These are phyloP conservation scores for Petunia hybrid DNA, from an alignment of 305 asterid species.

Conservation along the genomic window DNA sequence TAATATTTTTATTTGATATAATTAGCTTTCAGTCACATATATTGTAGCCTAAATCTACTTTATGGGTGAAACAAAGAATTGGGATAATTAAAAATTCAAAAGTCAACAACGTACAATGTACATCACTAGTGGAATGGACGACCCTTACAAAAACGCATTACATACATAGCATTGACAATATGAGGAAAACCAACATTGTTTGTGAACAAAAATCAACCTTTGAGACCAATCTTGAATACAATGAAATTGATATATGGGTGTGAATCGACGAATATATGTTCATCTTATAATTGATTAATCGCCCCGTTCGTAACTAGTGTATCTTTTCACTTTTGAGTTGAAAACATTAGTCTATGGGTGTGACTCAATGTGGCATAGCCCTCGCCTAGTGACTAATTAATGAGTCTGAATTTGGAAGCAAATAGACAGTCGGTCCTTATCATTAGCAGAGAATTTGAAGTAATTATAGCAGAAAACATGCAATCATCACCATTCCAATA, in stretches of 20 bases:
- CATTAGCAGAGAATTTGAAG: slow-evolving; percentile 40
- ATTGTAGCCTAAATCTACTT: not conserved
- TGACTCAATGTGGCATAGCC: slow-evolving; percentile 6
- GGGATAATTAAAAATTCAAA: no score
- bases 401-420: slow-evolving; percentile 38
- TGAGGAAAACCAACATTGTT: no score
- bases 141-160: no score
- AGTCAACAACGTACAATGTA: no score
- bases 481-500: slow-evolving; percentile 31
- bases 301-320: not conserved
- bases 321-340: slow-evolving; percentile 12
- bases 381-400: not conserved
- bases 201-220: no score
- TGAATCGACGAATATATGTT: no score
- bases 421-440: slow-evolving; percentile 39
- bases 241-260: no score
- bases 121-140: no score
- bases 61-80: not conserved
- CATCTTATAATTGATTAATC: not conserved
- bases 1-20: not conserved
- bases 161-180: no score
- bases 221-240: no score
- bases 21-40: not conserved
- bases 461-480: slow-evolving; percentile 44
- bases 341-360: not conserved